Evolutionary conservation across 2,329 filamentous ascomycete genomes (phyloP).

Genomic region (Fusarium incarnatum): DNA sequence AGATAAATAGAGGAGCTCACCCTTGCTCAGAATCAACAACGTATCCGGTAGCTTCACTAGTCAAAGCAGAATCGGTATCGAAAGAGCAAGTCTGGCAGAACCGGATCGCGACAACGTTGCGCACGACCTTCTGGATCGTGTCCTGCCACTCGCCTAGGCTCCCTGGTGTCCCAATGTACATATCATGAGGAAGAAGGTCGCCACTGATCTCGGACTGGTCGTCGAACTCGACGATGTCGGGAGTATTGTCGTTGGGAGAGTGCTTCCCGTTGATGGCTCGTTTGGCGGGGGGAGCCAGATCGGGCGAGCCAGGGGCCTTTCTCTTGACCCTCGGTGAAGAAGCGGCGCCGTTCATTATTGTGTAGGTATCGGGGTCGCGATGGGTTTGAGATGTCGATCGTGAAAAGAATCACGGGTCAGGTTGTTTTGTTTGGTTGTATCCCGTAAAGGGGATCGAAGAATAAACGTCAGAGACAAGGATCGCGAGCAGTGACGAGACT

Average conservation of each 20-base stretch:
- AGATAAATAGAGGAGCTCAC: conserved; percentile 56
- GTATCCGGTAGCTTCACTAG: conserved; percentile 96
- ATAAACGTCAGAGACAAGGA: conserved; percentile 35
- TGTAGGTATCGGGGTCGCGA: conserved; percentile 10
- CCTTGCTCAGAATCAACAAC: conserved; percentile 95
- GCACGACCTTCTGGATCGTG: conserved; percentile 93
- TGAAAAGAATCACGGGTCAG: conserved; percentile 17
- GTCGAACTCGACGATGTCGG: conserved; percentile 56
- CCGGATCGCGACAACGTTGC: conserved; percentile 97
- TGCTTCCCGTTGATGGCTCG: conserved; percentile 59
- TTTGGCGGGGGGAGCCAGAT: conserved; percentile 52
- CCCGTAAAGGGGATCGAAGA: conserved; percentile 27
- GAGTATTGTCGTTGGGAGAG: conserved; percentile 63
- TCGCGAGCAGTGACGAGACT: conserved; percentile 32
- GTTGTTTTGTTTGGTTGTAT: conserved; percentile 5
- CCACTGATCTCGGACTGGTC: conserved; percentile 58
- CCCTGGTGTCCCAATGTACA: conserved; percentile 54
- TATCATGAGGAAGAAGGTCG: conserved; percentile 51
- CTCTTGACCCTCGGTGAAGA: conserved; percentile 62
- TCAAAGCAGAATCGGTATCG: conserved; percentile 93
- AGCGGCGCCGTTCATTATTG: conserved; percentile 59
- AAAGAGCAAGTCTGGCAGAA: conserved; percentile 99
- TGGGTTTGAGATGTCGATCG: conserved; percentile 5
- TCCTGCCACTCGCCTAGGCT: conserved; percentile 83
- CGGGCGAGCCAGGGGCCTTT: conserved; percentile 61